phyloP scores from a whole-genome alignment of 23 red algal species.

The Gracilaria caudata region DNA sequence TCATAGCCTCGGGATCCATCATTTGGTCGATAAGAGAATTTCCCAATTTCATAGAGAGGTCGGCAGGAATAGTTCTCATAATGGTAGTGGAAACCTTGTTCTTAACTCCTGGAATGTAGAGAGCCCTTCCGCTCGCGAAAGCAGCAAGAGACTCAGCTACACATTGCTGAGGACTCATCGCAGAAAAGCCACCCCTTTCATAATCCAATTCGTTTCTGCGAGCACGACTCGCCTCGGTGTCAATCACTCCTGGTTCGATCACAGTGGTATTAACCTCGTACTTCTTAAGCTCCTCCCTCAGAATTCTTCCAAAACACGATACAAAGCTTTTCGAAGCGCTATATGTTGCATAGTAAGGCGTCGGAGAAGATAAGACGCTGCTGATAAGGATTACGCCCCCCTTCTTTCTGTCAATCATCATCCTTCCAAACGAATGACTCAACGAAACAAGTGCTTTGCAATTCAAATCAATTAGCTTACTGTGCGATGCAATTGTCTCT shows the following conservation, averaged over 20 bases:
- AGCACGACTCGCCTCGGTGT: conserved; percentile 14
- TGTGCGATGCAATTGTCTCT: neutral
- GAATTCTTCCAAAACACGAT: neutral
- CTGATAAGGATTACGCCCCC: conserved; percentile 51
- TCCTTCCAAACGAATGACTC: conserved; percentile 11
- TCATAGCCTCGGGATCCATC: neutral
- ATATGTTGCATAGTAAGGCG: conserved; percentile 33
- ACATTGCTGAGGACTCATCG: neutral
- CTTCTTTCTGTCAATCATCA: neutral
- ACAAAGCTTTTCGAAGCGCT: conserved; percentile 48
- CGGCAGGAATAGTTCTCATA: neutral
- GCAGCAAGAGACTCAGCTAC: neutral
- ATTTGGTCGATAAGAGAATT: neutral
- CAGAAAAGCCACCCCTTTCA: neutral
- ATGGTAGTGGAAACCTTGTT: neutral
- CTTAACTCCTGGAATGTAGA: neutral
- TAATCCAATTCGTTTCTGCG: neutral
- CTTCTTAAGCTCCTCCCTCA: conserved; percentile 4
- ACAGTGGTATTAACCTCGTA: neutral
- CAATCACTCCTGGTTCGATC: conserved; percentile 28
- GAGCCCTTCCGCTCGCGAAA: neutral
- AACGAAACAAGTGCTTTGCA: neutral
- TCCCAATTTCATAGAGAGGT: neutral
- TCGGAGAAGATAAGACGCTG: neutral
- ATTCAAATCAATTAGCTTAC: neutral